Conservation (phyloP, 352 stramenopile genomes). For the Globisporangium canariense region DNA sequence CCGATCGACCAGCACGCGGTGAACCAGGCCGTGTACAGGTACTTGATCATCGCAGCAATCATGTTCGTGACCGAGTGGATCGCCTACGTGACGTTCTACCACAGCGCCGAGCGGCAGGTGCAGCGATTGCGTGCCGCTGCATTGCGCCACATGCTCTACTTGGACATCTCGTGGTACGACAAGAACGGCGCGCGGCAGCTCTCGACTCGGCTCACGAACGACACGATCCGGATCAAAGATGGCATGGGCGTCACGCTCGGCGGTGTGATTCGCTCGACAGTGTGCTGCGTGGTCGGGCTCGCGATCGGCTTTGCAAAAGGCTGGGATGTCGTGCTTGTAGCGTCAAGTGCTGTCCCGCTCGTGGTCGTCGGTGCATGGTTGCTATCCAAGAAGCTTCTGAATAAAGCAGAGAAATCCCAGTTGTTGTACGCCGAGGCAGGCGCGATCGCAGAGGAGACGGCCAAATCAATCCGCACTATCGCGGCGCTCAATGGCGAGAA, state of each 20-base stretch:
- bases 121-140: not conserved
- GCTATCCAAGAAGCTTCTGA: not conserved
- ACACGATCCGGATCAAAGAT: not conserved
- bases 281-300: not conserved
- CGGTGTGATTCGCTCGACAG: not conserved
- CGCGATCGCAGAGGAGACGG: not conserved
- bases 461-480: not conserved
- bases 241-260: not conserved
- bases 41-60: not conserved
- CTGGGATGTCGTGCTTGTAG: not conserved
- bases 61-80: not conserved
- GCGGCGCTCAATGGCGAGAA: no score
- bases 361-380: not conserved
- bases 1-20: not conserved
- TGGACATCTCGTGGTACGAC: not conserved
- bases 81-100: slow-evolving; percentile 1
- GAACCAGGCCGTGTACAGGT: not conserved
- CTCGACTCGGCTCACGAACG: not conserved
- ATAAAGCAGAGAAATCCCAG: not conserved
- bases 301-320: not conserved
- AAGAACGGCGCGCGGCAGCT: not conserved
- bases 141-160: not conserved
- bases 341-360: not conserved
- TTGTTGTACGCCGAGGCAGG: not conserved
- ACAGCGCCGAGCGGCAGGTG: not conserved